phyloP scores from a whole-genome alignment of 495 filamentous ascomycete species.

The Melanomma pulvis-pyrius region DNA sequence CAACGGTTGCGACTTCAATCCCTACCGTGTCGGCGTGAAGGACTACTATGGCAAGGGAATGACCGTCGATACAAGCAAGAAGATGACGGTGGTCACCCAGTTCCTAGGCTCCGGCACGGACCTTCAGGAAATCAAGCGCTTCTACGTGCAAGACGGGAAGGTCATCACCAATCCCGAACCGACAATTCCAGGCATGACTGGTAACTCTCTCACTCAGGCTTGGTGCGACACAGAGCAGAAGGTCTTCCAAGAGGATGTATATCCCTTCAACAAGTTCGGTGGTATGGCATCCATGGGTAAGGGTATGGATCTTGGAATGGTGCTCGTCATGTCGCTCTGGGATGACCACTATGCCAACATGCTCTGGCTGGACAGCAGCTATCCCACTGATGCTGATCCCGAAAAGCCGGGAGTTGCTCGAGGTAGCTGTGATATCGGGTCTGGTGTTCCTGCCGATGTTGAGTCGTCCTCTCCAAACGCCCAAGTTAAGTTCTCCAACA shows the following conservation, averaged over 20 bases:
- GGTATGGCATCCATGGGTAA: slow-evolving; percentile 62
- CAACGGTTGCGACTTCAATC: slow-evolving; percentile 67
- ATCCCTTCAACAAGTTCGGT: slow-evolving; percentile 62
- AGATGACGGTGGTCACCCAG: slow-evolving; percentile 69
- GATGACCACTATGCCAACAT: slow-evolving; percentile 77
- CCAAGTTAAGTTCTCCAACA: slow-evolving; percentile 65
- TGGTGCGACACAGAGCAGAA: slow-evolving; percentile 66
- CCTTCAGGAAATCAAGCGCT: slow-evolving; percentile 55
- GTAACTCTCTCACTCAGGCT: slow-evolving; percentile 59
- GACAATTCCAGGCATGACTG: slow-evolving; percentile 56
- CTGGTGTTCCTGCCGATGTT: slow-evolving; percentile 63
- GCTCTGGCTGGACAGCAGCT: slow-evolving; percentile 65
- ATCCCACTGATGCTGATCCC: slow-evolving; percentile 44
- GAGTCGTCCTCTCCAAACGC: slow-evolving; percentile 58
- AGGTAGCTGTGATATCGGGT: slow-evolving; percentile 65
- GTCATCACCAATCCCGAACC: slow-evolving; percentile 62
- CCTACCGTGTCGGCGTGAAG: slow-evolving; percentile 58
- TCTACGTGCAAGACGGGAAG: slow-evolving; percentile 64
- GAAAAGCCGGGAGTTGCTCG: slow-evolving; percentile 66
- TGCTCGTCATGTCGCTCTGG: slow-evolving; percentile 79
- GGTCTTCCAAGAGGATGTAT: slow-evolving; percentile 60
- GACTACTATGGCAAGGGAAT: slow-evolving; percentile 59
- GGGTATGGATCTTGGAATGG: slow-evolving; percentile 63
- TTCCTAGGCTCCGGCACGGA: slow-evolving; percentile 58
- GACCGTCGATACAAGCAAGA: slow-evolving; percentile 59